Evolutionary conservation across 306 rosid species (phyloP).

Genomic region (Casuarina cunninghamiana): DNA sequence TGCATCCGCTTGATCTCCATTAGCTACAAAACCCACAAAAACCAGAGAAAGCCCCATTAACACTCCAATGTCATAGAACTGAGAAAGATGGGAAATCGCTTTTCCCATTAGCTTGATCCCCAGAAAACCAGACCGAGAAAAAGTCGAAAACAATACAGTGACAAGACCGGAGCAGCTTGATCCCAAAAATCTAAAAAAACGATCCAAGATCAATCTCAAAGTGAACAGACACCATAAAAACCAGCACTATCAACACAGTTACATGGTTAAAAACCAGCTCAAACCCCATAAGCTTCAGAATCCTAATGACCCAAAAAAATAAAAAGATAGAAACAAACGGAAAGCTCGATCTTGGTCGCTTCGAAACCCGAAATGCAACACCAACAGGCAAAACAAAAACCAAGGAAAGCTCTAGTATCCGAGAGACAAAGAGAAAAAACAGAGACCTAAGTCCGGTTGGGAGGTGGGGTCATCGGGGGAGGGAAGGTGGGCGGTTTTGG

Average conservation of each 20-base stretch:
- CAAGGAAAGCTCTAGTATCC: neutral
- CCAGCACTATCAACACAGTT: neutral
- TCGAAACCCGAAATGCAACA: neutral
- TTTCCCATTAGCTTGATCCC: slow-evolving; percentile 8
- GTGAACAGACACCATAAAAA: neutral
- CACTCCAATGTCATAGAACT: neutral
- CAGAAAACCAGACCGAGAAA: neutral
- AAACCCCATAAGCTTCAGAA: slow-evolving; percentile 30
- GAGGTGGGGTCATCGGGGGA: slow-evolving; percentile 61
- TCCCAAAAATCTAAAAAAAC: neutral
- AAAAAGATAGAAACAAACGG: slow-evolving; percentile 4
- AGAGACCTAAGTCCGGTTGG: slow-evolving; percentile 55
- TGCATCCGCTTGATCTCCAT: slow-evolving; percentile 48
- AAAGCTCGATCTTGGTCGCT: slow-evolving; percentile 22
- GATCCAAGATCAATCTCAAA: neutral
- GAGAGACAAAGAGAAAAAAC: neutral
- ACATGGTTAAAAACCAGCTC: neutral
- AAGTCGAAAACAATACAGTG: neutral
- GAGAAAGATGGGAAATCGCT: neutral
- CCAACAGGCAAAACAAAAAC: neutral
- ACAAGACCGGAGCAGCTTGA: neutral
- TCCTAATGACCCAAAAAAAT: slow-evolving; percentile 22
- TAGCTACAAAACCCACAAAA: slow-evolving; percentile 33
- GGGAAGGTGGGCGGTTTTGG: slow-evolving; percentile 64
- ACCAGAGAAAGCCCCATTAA: neutral